Percentiles rank a stretch among this genome's conserved stretches.
These are phyloP conservation scores for Novymonas esmeraldas DNA, from an alignment of 208 protist genomes.

Conservation along the genomic window DNA sequence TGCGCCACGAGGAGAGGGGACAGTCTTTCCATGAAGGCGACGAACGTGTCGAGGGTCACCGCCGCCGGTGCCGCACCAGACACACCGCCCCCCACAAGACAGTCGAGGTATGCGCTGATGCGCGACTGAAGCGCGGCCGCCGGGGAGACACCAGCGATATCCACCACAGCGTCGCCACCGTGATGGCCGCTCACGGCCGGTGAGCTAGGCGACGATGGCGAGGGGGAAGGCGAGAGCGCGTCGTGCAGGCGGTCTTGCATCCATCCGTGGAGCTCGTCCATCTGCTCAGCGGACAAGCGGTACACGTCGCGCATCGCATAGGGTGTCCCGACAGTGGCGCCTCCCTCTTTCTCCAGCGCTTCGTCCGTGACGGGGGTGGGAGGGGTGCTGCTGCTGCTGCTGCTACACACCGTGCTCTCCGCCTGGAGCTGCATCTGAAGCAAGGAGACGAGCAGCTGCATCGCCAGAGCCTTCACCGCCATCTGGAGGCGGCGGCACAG, in stretches of 20 bases:
- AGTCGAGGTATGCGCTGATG: conserved; percentile 1
- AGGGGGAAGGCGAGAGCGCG: not conserved
- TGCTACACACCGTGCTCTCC: conserved; percentile 2
- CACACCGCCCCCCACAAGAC: not conserved
- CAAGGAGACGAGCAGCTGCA: conserved; percentile 15
- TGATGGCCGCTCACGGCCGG: not conserved
- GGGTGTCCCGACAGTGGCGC: not conserved
- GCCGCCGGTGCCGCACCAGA: not conserved
- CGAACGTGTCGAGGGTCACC: conserved; percentile 21
- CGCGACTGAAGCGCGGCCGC: conserved; percentile 13
- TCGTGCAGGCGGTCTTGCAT: not conserved
- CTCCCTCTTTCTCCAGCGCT: no score
- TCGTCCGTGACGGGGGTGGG: no score
- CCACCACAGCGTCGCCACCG: not conserved
- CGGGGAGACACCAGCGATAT: not conserved
- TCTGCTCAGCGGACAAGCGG: conserved; percentile 1
- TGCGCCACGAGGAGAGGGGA: conserved; percentile 1
- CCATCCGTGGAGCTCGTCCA: conserved; percentile 15
- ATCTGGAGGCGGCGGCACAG: conserved; percentile 17
- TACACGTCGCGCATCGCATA: not conserved
- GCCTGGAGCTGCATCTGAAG: conserved; percentile 11
- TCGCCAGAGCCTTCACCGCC: conserved; percentile 23
- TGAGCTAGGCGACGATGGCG: not conserved
- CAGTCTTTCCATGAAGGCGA: conserved; percentile 22
- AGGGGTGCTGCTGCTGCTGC: conserved; percentile 10